These are phyloP conservation scores for Ganoderma resinaceum DNA, from an alignment of 1,284 basidiomycete species.

Conservation along the genomic window DNA sequence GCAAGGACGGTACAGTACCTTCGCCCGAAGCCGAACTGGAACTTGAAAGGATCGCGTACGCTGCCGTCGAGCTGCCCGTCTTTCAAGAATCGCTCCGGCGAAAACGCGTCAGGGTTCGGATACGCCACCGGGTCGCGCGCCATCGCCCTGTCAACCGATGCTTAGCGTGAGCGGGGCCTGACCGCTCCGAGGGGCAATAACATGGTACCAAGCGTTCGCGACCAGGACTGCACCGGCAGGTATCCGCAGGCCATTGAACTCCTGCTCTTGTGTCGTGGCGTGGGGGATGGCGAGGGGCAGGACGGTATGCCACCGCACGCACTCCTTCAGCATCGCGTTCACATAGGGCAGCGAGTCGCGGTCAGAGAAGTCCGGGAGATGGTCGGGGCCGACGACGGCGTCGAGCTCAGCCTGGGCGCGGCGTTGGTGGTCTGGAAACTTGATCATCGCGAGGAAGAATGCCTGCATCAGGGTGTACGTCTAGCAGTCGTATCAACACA, in stretches of 20 bases:
- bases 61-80: constrained; percentile 23
- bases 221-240: constrained; percentile 30
- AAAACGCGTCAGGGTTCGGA: constrained; percentile 29
- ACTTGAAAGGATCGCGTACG: constrained; percentile 24
- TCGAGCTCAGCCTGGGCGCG: constrained; percentile 42
- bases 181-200: no score
- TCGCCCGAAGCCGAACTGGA: constrained; percentile 32
- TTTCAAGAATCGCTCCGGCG: constrained; percentile 30
- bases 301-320: constrained; percentile 39
- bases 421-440: constrained; percentile 37
- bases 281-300: constrained; percentile 25
- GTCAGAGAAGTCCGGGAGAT: constrained; percentile 42
- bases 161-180: no score
- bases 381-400: constrained; percentile 35
- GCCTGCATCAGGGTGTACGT: constrained; percentile 19
- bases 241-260: constrained; percentile 31
- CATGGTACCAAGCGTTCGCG: constrained; percentile 22
- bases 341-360: constrained; percentile 38
- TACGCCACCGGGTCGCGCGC: constrained; percentile 25
- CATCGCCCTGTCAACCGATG: constrained; percentile 20
- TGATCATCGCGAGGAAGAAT: constrained; percentile 40
- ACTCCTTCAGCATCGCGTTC: constrained; percentile 42
- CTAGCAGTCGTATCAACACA: neutral
- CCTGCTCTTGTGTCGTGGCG: constrained; percentile 23
- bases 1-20: no score